A percentile compares a stretch with the other conserved stretches of the same genome.
These are phyloP conservation scores for Cryphonectria radicalis DNA, from an alignment of 2,329 filamentous ascomycete species.

Conservation along the genomic window DNA sequence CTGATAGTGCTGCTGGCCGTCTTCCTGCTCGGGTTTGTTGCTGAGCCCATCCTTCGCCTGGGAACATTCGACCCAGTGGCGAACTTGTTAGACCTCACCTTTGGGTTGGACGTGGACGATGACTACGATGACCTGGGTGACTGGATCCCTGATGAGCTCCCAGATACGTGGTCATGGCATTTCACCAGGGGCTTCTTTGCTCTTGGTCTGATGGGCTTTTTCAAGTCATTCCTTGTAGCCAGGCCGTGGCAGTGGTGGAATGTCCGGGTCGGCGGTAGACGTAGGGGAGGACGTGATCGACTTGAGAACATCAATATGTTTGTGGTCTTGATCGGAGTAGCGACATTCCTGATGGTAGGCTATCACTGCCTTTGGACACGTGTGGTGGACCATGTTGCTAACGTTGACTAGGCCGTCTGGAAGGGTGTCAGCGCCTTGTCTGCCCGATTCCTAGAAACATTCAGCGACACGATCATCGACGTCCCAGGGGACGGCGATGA, in stretches of 20 bases:
- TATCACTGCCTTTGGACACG: background rate
- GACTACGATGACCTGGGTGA: constrained; percentile 46
- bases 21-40: constrained; percentile 87
- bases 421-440: constrained; percentile 78
- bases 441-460: constrained; percentile 72
- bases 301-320: constrained; percentile 79
- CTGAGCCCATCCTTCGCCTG: constrained; percentile 88
- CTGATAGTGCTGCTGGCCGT: constrained; percentile 72
- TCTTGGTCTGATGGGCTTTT: constrained; percentile 81
- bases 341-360: constrained; percentile 76
- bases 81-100: constrained; percentile 58
- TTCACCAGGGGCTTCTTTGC: constrained; percentile 91
- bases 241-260: constrained; percentile 80
- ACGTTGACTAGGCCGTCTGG: constrained; percentile 68
- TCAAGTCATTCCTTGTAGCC: constrained; percentile 77
- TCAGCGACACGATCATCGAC: constrained; percentile 81
- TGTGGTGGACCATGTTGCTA: constrained; percentile 32
- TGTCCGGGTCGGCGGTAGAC: constrained; percentile 64
- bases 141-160: constrained; percentile 50
- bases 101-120: constrained; percentile 45
- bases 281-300: constrained; percentile 73
- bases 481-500: constrained; percentile 68
- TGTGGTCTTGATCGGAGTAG: constrained; percentile 77
- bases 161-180: constrained; percentile 75
- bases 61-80: constrained; percentile 76